Percentiles rank a stretch among this genome's conserved stretches.
These are phyloP conservation scores for Xylaria sp. DNA, from an alignment of 2,329 filamentous ascomycete species.

Conservation along the genomic window DNA sequence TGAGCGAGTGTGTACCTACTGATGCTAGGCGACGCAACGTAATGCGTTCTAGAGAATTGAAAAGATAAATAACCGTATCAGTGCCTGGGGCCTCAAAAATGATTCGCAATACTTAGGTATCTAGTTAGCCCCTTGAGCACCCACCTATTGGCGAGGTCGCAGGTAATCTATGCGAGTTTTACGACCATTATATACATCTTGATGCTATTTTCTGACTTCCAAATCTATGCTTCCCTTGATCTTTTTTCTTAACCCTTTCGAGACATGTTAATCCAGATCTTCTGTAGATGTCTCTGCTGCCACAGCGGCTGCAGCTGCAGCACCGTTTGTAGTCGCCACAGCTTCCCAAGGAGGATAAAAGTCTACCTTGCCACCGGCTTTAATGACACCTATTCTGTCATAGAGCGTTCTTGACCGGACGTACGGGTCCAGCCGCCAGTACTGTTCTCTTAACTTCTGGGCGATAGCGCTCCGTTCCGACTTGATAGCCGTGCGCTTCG, in stretches of 20 bases:
- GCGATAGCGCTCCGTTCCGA: slow-evolving; percentile 70
- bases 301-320: slow-evolving; percentile 36
- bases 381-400: slow-evolving; percentile 80
- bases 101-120: slow-evolving; percentile 2
- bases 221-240: neutral
- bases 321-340: slow-evolving; percentile 37
- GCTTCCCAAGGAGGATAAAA: slow-evolving; percentile 66
- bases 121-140: neutral
- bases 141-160: neutral
- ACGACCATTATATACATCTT: slow-evolving; percentile 10
- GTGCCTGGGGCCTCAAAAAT: neutral
- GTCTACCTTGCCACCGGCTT: slow-evolving; percentile 71
- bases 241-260: neutral
- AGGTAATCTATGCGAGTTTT: slow-evolving; percentile 19
- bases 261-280: slow-evolving; percentile 56
- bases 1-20: slow-evolving; percentile 15
- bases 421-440: slow-evolving; percentile 92
- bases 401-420: slow-evolving; percentile 84
- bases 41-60: neutral
- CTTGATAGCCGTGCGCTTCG: slow-evolving; percentile 60
- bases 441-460: slow-evolving; percentile 73
- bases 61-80: neutral
- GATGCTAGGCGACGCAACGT: neutral
- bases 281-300: slow-evolving; percentile 53
- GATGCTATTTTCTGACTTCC: slow-evolving; percentile 3